Conservation (phyloP, 2,329 filamentous ascomycete genomes). For the Fusarium sp. region DNA sequence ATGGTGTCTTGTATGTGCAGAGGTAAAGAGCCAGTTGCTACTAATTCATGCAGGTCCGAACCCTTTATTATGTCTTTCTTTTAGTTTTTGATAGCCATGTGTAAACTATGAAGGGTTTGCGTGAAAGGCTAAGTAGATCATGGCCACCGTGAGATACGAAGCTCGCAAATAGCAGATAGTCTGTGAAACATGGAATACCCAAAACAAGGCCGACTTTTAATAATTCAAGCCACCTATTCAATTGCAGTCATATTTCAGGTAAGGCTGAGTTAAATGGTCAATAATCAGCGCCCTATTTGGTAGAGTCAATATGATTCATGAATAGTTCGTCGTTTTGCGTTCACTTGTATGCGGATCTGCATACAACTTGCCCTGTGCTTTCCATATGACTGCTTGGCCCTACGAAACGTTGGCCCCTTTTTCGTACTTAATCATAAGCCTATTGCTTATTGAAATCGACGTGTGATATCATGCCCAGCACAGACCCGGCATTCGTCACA, state of each 20-base stretch:
- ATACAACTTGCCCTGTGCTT: conserved; percentile 13
- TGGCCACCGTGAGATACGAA: no score
- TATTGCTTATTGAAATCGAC: no score
- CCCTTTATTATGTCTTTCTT: no score
- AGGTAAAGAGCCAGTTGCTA: no score
- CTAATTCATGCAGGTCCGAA: no score
- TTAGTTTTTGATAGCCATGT: no score
- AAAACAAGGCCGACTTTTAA: conserved; percentile 43
- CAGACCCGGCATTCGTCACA: background rate
- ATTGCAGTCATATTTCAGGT: background rate
- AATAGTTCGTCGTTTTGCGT: background rate
- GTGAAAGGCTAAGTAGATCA: no score
- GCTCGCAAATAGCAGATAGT: conserved; percentile 35
- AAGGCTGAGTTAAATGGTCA: background rate
- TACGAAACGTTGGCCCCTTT: background rate
- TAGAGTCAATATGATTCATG: background rate
- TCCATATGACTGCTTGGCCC: conserved; percentile 14
- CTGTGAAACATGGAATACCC: conserved; percentile 53
- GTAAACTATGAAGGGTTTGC: no score
- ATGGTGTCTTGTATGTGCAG: no score
- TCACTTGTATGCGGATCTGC: background rate
- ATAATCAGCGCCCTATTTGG: background rate
- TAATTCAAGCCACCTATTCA: conserved; percentile 21
- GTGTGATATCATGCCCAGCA: background rate
- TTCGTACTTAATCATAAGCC: no score